Conservation (phyloP, 768 basidiomycete species). For the Tulasnella sp. region DNA sequence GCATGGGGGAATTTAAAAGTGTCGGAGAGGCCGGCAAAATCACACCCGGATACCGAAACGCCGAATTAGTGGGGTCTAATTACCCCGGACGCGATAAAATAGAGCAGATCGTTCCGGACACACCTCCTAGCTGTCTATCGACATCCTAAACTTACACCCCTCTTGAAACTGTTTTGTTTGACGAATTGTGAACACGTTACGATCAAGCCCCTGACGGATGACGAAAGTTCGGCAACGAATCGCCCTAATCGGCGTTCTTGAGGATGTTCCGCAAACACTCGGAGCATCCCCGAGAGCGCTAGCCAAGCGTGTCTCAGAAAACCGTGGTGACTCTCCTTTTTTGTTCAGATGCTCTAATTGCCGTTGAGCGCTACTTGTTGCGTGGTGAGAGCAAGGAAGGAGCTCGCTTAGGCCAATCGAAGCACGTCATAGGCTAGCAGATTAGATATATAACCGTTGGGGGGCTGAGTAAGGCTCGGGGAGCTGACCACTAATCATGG, state of each 20-base stretch:
- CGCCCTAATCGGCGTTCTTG: neutral
- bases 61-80: neutral
- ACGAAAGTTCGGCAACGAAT: neutral
- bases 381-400: neutral
- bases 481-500: slow-evolving; percentile 10
- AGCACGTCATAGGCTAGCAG: slow-evolving; percentile 1
- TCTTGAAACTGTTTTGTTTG: neutral
- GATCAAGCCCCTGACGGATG: neutral
- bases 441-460: neutral
- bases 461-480: slow-evolving; percentile 11
- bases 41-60: neutral
- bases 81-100: neutral
- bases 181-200: neutral
- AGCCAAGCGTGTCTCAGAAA: neutral
- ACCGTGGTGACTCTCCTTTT: neutral
- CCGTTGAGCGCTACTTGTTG: neutral
- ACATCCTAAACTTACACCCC: neutral
- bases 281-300: neutral
- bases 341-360: neutral
- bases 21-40: neutral
- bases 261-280: neutral
- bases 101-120: neutral
- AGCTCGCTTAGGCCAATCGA: neutral
- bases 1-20: neutral
- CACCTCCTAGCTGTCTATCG: neutral